phyloP scores from a whole-genome alignment of 208 protist species.

The Porcisia hertigi region DNA sequence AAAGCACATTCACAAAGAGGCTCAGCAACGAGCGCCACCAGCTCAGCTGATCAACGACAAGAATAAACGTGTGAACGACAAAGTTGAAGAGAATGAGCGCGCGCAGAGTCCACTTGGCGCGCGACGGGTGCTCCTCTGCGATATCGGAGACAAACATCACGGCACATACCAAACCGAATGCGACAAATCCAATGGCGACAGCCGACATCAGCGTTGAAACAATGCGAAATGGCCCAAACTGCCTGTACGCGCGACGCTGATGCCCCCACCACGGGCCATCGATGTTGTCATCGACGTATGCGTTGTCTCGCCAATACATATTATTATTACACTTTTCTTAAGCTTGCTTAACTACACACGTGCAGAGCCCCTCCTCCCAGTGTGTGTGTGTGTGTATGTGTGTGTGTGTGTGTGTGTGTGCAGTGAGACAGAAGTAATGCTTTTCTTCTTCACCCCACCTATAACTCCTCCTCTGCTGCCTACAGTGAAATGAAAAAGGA shows the following conservation, averaged over 20 bases:
- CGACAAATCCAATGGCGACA: conserved; percentile 31
- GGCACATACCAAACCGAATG: conserved; percentile 40
- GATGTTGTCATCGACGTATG: conserved; percentile 18
- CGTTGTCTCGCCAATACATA: background rate
- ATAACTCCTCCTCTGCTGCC: too few relatives aligned
- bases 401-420: background rate
- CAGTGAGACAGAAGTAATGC: background rate
- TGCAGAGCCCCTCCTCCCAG: background rate
- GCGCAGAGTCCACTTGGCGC: conserved; percentile 36
- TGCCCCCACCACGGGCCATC: conserved; percentile 27
- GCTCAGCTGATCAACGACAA: conserved; percentile 53
- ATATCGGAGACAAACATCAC: conserved; percentile 47
- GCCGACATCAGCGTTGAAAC: conserved; percentile 52
- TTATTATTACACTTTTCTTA: background rate
- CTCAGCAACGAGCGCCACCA: conserved; percentile 56
- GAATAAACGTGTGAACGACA: conserved; percentile 39
- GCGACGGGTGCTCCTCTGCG: conserved; percentile 58
- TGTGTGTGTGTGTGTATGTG: background rate
- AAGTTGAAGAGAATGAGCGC: conserved; percentile 38
- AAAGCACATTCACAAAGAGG: conserved; percentile 48
- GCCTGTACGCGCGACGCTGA: conserved; percentile 28
- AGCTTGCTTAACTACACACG: background rate
- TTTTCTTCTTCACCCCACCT: background rate
- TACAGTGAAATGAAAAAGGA: too few relatives aligned
- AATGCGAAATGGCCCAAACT: conserved; percentile 50